phyloP scores from a whole-genome alignment of 2,329 filamentous ascomycete species.

The Colletotrichum tropicale region DNA sequence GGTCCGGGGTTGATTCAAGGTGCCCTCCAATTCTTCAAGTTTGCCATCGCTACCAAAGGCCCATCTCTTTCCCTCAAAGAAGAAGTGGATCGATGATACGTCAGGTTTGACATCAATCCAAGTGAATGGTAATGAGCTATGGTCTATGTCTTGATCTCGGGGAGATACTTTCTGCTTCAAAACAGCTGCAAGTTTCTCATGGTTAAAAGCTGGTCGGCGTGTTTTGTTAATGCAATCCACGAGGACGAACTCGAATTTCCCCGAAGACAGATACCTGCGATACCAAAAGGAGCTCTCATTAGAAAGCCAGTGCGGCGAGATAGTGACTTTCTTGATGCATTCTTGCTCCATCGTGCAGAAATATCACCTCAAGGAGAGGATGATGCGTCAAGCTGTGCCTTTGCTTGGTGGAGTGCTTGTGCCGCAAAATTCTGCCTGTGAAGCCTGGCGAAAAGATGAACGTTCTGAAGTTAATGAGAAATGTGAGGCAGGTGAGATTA shows the following conservation, averaged over 20 bases:
- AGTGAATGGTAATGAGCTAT: slow-evolving; percentile 23
- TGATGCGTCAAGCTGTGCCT: not conserved
- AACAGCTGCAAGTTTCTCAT: slow-evolving; percentile 22
- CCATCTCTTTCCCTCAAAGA: slow-evolving; percentile 15
- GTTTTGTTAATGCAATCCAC: slow-evolving; percentile 22
- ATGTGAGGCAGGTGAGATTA: not conserved
- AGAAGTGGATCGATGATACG: slow-evolving; percentile 22
- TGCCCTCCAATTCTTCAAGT: not conserved
- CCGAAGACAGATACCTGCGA: slow-evolving; percentile 6
- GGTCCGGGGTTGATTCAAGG: slow-evolving; percentile 9
- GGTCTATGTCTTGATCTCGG: not conserved
- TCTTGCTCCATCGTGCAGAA: not conserved
- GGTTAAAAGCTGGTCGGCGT: slow-evolving; percentile 25
- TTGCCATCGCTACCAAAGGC: not conserved
- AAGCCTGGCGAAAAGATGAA: not conserved
- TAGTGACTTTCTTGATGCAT: not conserved
- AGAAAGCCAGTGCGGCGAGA: slow-evolving; percentile 27
- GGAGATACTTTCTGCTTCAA: not conserved
- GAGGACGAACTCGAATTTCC: slow-evolving; percentile 25
- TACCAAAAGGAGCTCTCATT: slow-evolving; percentile 29
- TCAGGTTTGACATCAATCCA: slow-evolving; percentile 25
- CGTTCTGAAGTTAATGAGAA: not conserved
- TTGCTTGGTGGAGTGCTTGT: not conserved
- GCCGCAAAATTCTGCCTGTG: not conserved
- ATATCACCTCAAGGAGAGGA: not conserved